Percentiles rank a stretch among this genome's conserved stretches.
Evolutionary conservation across 345 rosid species (phyloP).

Genomic region (Arabis alpina): DNA sequence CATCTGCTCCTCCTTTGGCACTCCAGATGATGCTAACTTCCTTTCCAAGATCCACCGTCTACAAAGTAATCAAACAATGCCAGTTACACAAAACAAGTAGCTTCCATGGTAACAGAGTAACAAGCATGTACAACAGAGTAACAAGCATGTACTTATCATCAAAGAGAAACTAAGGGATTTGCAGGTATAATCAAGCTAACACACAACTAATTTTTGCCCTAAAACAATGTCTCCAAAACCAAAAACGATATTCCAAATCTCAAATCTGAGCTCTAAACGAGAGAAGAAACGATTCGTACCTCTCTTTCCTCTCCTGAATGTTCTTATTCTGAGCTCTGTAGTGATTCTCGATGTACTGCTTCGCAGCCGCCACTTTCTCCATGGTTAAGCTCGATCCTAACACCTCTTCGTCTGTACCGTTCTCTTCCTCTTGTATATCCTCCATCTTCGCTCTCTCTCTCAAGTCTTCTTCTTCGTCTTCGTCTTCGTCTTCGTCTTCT

Average conservation of each 20-base stretch:
- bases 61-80: slow-evolving; percentile 45
- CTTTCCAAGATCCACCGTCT: slow-evolving; percentile 97
- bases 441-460: slow-evolving; percentile 46
- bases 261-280: slow-evolving; percentile 17
- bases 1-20: slow-evolving; percentile 86
- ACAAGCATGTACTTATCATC: background rate
- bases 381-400: slow-evolving; percentile 89
- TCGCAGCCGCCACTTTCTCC: slow-evolving; percentile 99
- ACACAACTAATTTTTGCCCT: slow-evolving; percentile 39
- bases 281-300: slow-evolving; percentile 46
- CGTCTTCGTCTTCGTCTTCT: slow-evolving; percentile 34
- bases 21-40: slow-evolving; percentile 84
- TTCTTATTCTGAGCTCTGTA: slow-evolving; percentile 90
- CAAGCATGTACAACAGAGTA: background rate
- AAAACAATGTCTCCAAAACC: slow-evolving; percentile 26
- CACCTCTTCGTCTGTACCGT: slow-evolving; percentile 58
- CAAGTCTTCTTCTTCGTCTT: slow-evolving; percentile 36
- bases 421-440: slow-evolving; percentile 58
- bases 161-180: slow-evolving; percentile 8
- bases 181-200: slow-evolving; percentile 17
- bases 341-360: slow-evolving; percentile 97
- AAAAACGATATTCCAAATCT: slow-evolving; percentile 36
- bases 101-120: background rate
- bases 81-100: slow-evolving; percentile 11
- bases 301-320: slow-evolving; percentile 88